These are phyloP conservation scores for Ophiostoma himal-ulmi DNA, from an alignment of 2,329 filamentous ascomycete species.

Conservation along the genomic window DNA sequence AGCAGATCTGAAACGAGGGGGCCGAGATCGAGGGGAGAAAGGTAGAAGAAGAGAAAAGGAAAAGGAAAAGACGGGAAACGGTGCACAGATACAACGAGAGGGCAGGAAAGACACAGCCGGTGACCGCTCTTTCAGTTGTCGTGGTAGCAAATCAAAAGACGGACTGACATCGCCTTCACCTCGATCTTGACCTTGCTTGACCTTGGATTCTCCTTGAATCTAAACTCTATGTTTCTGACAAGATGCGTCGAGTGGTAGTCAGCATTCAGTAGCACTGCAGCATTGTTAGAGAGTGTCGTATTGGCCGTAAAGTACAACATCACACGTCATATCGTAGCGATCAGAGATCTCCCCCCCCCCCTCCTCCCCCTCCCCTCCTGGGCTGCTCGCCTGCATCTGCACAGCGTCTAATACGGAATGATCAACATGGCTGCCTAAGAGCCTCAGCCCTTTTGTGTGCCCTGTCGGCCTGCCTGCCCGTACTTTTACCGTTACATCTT, in stretches of 20 bases:
- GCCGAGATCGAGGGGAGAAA: too few species aligned
- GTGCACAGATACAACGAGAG: too few species aligned
- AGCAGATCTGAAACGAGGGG: constrained; percentile 8
- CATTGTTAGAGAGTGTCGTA: background rate
- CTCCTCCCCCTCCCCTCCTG: background rate
- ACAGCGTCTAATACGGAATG: background rate
- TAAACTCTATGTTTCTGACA: background rate
- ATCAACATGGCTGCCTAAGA: background rate
- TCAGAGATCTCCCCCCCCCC: too few species aligned
- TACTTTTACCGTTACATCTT: background rate
- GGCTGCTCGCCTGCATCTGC: background rate
- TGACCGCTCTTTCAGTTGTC: background rate
- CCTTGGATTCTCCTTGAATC: background rate
- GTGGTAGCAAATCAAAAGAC: background rate
- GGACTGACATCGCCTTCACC: background rate
- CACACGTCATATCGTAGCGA: background rate
- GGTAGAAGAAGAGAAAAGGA: constrained; percentile 3
- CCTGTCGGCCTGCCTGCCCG: background rate
- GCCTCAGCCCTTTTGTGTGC: background rate
- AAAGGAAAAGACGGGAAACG: background rate
- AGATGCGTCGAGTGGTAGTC: background rate
- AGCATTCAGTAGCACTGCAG: background rate
- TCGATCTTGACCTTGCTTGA: background rate
- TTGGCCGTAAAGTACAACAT: background rate
- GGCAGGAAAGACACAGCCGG: background rate